A percentile compares a stretch with the other conserved stretches of the same genome.
phyloP scores from a whole-genome alignment of 2,329 filamentous ascomycete genomes.

The Aspergillus spinulosporus region DNA sequence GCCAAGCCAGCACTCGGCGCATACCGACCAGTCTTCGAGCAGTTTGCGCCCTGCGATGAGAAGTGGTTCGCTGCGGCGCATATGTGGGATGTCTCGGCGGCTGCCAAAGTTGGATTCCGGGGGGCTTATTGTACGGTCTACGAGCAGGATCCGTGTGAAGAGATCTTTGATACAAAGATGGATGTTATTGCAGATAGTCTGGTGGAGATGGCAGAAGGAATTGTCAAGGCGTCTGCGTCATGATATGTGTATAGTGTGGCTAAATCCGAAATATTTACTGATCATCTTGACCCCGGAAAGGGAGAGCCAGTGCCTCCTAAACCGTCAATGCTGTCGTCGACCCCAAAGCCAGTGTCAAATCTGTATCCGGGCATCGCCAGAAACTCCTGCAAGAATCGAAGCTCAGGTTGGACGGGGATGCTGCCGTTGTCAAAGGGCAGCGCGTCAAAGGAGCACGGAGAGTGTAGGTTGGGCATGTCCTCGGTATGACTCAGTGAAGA shows the following conservation, averaged over 20 bases:
- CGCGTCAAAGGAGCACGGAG: background rate
- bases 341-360: background rate
- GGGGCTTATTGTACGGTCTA: slow-evolving; percentile 56
- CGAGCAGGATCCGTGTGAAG: slow-evolving; percentile 53
- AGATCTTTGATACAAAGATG: slow-evolving; percentile 53
- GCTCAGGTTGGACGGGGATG: slow-evolving; percentile 23
- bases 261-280: background rate
- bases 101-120: slow-evolving; percentile 52
- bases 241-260: background rate
- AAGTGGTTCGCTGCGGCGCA: slow-evolving; percentile 62
- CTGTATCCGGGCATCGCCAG: slow-evolving; percentile 8
- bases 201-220: slow-evolving; percentile 50
- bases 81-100: slow-evolving; percentile 60
- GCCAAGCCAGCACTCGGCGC: slow-evolving; percentile 54
- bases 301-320: background rate
- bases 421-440: background rate
- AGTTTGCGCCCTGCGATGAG: slow-evolving; percentile 40
- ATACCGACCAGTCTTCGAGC: slow-evolving; percentile 49
- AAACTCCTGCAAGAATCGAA: slow-evolving; percentile 26
- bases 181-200: slow-evolving; percentile 53
- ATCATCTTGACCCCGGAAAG: background rate
- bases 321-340: background rate
- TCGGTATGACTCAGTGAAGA: background rate
- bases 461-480: background rate
- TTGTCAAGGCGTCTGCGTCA: slow-evolving; percentile 16